Base-by-base conservation (phyloP, 208 protist species). In the Dictyostelium gargantuum region DNA sequence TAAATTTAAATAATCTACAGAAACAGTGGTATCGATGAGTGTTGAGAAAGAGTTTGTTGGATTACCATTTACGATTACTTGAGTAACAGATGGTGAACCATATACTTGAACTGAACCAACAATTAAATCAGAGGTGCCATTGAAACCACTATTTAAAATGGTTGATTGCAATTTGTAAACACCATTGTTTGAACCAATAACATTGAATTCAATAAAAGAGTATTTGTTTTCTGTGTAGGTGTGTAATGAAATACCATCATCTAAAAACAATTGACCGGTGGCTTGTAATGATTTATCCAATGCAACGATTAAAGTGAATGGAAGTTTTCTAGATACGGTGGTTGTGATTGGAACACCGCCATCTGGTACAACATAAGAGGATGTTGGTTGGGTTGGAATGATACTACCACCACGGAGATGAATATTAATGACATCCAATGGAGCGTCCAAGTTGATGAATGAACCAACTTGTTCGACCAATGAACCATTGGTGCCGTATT, bases 331-430 rank as follows among this genome's bases (percentile, higher is more conserved):
- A 10, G 84, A 29, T 21, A 72, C 32, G 0, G 29, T 54, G 6
- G 50, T 35, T 0, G 82, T 89, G 11, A 89, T 79, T 56, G 82
- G 82, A 23, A 79, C 54, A 42, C 70, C 82, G 35, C 50, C 6
- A 1, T 3, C 11, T 79, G 82, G 70, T 74, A 61, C 75, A 23
- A 68, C 84, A 26, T 94, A 93, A 8, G 40, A 5, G 13, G 17
- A 75, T 9, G 86, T 61, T 21, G 52, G 44, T 74, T 96, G 96
- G 13, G 81, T 93, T 84, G 96, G 92, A 32, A 98, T 73, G 40
- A 97, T 93, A 52, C 23, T 46, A 40, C 96, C 96, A 38, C 96
- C 96, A 42, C 95, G 48, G 8, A 96, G 10, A 86, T 96, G 92
- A 79, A 97, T 75, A 21, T 91, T 94, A n/a, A 97, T 96, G 0